Conservation (phyloP, 1,139 yeast genomes). For the Lodderomyces pseudojiufengensis region DNA sequence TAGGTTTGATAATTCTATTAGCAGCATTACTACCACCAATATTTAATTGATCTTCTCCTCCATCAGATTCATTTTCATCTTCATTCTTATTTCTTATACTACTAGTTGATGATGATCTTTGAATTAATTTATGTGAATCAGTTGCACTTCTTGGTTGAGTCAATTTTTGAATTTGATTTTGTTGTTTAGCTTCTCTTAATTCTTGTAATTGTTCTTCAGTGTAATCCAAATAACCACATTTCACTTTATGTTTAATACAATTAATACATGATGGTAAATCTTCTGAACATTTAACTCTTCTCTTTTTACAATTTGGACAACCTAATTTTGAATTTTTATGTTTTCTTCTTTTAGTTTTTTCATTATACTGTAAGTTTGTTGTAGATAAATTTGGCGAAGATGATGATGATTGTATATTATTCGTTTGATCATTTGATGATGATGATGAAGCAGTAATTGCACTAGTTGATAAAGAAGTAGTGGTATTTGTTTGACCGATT, state of each 20-base stretch:
- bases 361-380: conserved; percentile 2
- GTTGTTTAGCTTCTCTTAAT: conserved; percentile 21
- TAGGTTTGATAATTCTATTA: not conserved
- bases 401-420: not conserved
- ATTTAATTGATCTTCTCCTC: not conserved
- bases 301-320: conserved; percentile 43
- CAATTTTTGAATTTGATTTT: conserved; percentile 7
- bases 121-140: not conserved
- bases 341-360: conserved; percentile 22
- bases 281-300: conserved; percentile 44
- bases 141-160: not conserved
- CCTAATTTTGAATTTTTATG: conserved; percentile 36
- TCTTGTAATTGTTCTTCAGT: conserved; percentile 33
- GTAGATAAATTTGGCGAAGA: no score
- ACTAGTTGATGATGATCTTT: not conserved
- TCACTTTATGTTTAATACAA: conserved; percentile 40
- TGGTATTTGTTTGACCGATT: not conserved
- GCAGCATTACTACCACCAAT: not conserved
- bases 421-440: no score
- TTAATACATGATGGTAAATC: conserved; percentile 40
- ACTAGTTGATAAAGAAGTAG: not conserved
- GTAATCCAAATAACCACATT: conserved; percentile 40
- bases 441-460: not conserved
- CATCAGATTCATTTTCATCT: conserved; percentile 1
- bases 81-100: not conserved